Evolutionary conservation across 2,329 filamentous ascomycete genomes (phyloP), one percentile per base, ranked within the genome.

Genomic region (Lasiodiplodia sp.): DNA sequence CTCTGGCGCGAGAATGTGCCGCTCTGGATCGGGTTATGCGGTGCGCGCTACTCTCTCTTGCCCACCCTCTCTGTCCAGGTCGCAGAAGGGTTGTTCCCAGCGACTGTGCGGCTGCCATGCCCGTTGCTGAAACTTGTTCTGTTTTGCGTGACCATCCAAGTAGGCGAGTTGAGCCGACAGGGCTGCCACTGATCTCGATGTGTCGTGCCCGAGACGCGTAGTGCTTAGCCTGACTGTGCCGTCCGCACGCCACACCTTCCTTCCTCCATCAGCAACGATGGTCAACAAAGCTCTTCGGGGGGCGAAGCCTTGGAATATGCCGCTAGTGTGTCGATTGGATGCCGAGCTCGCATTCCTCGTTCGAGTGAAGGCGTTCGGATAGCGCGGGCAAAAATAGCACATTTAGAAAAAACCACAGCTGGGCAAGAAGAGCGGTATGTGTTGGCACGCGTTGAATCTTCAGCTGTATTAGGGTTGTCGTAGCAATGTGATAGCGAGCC

Each of bases 41-140:
- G 57, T 25, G 44, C 37, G 34, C 37, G 56, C 31, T 60, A n/a
- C 31, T 10, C 51, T 53, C 51, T 53, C 51, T n/a, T 56, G 55
- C 34, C 10, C 56, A 18, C 55, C 37, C 60, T 52, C 47, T 34
- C 14, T 6, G 14, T 28, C 38, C 16, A 1, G 5, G 16, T 28
- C 18, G 44, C 4, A 5, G 10, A 34, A 21, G 18, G 56, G 40
- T 14, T 64, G 11, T 23, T 25, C 18, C 18, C 25, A 21, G 58
- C 28, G 58, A n/a, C 37, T 18, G 21, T 31, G 25, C 23, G 40
- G 58, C 34, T 57, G 34, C 14, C 21, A 31, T 51, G 7, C 18
- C 58, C 58, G 58, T 52, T 64, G 60, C 60, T 64, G 60, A 64
- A 64, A 64, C 60, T 64, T 64, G 47, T 64, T 64, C 60, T 64